These are phyloP conservation scores for Akebia trifoliata DNA, from an alignment of 164 flowering plant genomes.

Conservation along the genomic window DNA sequence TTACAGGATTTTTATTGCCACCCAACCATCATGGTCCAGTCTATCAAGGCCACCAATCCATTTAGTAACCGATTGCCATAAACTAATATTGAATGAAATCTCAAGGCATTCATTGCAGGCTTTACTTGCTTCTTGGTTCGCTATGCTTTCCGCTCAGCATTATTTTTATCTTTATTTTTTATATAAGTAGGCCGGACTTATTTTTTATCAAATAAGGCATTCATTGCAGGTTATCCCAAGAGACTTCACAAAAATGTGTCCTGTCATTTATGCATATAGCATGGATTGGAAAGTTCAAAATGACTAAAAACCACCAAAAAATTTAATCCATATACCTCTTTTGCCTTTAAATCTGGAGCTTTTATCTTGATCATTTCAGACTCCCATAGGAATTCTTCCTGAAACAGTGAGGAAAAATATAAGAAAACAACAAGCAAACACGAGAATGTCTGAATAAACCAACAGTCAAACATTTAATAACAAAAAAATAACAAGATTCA, in stretches of 20 bases:
- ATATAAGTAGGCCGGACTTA: no score
- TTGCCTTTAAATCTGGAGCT: conserved; percentile 89
- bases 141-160: neutral
- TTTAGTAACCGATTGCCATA: no score
- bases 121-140: neutral
- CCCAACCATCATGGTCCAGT: no score
- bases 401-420: conserved; percentile 2
- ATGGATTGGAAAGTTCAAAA: no score
- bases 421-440: neutral
- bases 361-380: conserved; percentile 92
- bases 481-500: conserved; percentile 15
- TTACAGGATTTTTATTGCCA: no score
- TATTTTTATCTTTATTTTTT: no score
- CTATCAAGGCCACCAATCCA: no score
- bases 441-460: neutral
- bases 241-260: no score
- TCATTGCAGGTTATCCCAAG: no score
- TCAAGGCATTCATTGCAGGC: neutral
- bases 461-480: neutral
- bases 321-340: conserved; percentile 55
- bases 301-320: neutral
- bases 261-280: no score
- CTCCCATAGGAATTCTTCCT: conserved; percentile 98
- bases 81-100: no score
- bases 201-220: no score